Conservation (phyloP, 805 yeast species). For the Wickerhamomyces hampshirensis region DNA sequence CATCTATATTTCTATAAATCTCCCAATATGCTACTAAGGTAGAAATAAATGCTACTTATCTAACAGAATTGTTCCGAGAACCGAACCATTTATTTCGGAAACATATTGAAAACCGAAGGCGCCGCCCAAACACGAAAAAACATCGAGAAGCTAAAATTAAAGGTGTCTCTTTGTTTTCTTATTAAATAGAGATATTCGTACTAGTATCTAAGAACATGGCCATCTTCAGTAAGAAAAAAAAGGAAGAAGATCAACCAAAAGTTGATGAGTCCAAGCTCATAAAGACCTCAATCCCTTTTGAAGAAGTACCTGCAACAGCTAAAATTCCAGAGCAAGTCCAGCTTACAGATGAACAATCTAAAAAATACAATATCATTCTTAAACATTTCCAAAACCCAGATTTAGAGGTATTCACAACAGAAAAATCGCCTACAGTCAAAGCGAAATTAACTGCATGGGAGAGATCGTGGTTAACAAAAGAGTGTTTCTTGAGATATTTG, state of each 20-base stretch:
- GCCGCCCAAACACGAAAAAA: no score
- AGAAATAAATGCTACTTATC: no score
- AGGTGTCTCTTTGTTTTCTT: no score
- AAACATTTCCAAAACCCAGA: constrained; percentile 48
- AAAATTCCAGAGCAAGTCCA: constrained; percentile 44
- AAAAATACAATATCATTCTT: constrained; percentile 58
- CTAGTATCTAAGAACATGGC: constrained; percentile 15
- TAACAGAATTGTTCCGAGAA: no score
- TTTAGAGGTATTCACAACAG: constrained; percentile 28
- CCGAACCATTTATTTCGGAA: no score
- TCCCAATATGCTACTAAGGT: no score
- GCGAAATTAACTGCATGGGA: constrained; percentile 52
- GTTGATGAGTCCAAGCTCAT: constrained; percentile 26
- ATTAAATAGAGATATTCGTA: background rate
- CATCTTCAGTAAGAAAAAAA: constrained; percentile 24
- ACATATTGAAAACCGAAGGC: no score
- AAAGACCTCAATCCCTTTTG: constrained; percentile 46
- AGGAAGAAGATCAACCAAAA: constrained; percentile 16
- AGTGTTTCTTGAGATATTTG: constrained; percentile 83
- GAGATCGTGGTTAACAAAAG: constrained; percentile 89
- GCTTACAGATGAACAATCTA: constrained; percentile 50
- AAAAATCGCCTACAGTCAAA: constrained; percentile 32
- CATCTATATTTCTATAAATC: no score
- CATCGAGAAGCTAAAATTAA: no score
- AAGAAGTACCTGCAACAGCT: constrained; percentile 42